A percentile compares a stretch with the other conserved stretches of the same genome.
These are phyloP conservation scores for Sphenostylis stenocarpa DNA, from an alignment of 306 rosid genomes.

Conservation along the genomic window DNA sequence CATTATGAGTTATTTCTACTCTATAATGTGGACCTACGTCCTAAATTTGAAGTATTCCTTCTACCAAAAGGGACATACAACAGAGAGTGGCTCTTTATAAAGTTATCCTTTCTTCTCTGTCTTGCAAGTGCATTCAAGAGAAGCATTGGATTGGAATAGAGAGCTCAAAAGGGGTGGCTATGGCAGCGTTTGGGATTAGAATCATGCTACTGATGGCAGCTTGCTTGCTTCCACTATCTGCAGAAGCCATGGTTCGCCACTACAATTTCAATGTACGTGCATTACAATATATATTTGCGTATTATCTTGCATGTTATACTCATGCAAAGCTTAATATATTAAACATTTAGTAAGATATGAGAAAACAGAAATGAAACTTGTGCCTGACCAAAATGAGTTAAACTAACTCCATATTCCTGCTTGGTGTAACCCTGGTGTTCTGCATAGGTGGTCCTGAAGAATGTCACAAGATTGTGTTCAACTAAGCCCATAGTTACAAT, in stretches of 20 bases:
- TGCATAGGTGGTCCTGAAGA: conserved; percentile 52
- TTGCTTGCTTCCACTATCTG: conserved; percentile 29
- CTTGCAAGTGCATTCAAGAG: conserved; percentile 10
- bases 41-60: not conserved
- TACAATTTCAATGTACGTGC: conserved; percentile 44
- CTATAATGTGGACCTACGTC: not conserved
- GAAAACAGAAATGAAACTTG: not conserved
- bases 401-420: conserved; percentile 47
- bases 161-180: not conserved
- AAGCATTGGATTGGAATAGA: not conserved
- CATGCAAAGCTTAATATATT: conserved; percentile 11
- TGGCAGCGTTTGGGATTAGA: not conserved
- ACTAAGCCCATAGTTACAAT: conserved; percentile 50
- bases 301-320: not conserved
- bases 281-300: not conserved
- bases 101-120: conserved; percentile 2
- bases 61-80: conserved; percentile 34
- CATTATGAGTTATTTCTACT: not conserved
- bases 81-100: conserved; percentile 34
- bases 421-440: conserved; percentile 22
- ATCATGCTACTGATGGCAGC: conserved; percentile 17
- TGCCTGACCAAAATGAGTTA: conserved; percentile 48
- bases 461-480: conserved; percentile 50
- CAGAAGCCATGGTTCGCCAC: conserved; percentile 42
- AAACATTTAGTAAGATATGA: not conserved